Base-by-base conservation (phyloP, 495 filamentous ascomycete species). In the Thermothielavioides terrestris region DNA sequence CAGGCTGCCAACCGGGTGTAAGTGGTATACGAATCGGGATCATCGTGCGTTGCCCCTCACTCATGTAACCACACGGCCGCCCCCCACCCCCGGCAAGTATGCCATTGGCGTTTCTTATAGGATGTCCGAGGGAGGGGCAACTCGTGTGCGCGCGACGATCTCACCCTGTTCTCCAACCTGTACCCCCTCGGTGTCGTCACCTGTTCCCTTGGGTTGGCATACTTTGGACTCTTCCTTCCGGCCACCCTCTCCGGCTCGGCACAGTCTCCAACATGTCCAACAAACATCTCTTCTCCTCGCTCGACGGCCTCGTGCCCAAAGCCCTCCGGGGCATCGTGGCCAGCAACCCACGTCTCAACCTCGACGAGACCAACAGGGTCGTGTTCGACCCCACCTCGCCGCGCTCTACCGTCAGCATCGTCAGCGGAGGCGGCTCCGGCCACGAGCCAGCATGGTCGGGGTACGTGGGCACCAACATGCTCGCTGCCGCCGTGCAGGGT, bases 401-500 rank as follows among this genome's bases (percentile, higher is more conserved):
- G 15, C 66, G 63, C 26, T 71, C 69, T 10, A 71, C 72, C 39
- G 79, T 83, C 32, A 71, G 75, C 27, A 68, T 83, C 57, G 75
- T 83, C 52, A 79, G 75, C 28, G 79, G 79, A 4, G 79, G 79
- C 27, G 79, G 79, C 27, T 75, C 70, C 27, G 80, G 80, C 27
- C 80, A 83, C 58, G 80, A 83, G 54, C 80, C 80, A 21, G 77
- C 77, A 37, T 81, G 78, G 78, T 74, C 77, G 3, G 80, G 79
- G 11, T 83, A 81, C 57, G 79, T 83, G 6, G 80, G 79, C 7
- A 68, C 68, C 50, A 79, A 79, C 65, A 65, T 83, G 66, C 68
- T 83, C 3, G 72, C 77, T 7, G 80, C 80, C 17, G 72, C 78
- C 1, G 78, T 77, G 18, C 72, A 69, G 45, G 80, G 80, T 26